These are phyloP conservation scores for Colletotrichum limetticola DNA, from an alignment of 2,329 filamentous ascomycete genomes.

Conservation along the genomic window DNA sequence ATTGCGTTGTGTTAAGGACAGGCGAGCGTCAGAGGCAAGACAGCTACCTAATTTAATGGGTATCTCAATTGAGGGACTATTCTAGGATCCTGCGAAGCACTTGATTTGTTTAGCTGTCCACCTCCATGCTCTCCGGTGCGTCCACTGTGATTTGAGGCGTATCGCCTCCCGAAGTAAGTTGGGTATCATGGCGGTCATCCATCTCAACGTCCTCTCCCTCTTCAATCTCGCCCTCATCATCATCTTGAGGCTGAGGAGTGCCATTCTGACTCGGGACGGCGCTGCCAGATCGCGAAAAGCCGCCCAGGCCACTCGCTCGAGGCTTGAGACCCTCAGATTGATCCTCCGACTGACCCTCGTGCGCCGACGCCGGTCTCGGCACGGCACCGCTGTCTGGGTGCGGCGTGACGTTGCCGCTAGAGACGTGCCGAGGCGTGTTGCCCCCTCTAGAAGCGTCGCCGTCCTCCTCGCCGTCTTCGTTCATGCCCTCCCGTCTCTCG, in stretches of 20 bases:
- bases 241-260: conserved; percentile 45
- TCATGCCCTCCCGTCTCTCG: conserved; percentile 86
- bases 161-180: conserved; percentile 50
- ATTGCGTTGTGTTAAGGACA: conserved; percentile 9
- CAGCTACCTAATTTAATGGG: conserved; percentile 14
- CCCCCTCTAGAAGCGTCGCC: conserved; percentile 58
- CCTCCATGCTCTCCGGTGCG: conserved; percentile 71
- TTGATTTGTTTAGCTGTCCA: conserved; percentile 49
- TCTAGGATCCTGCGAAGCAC: neutral
- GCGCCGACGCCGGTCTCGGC: conserved; percentile 45
- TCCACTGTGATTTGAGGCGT: conserved; percentile 62
- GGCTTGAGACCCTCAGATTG: conserved; percentile 44
- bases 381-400: conserved; percentile 55
- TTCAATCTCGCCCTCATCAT: conserved; percentile 47
- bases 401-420: conserved; percentile 63
- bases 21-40: conserved; percentile 13
- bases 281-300: conserved; percentile 50
- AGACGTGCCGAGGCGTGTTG: conserved; percentile 61
- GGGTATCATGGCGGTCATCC: conserved; percentile 57
- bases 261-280: conserved; percentile 50
- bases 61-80: conserved; percentile 32
- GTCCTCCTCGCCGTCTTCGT: conserved; percentile 72
- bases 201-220: conserved; percentile 69
- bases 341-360: conserved; percentile 40
- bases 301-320: conserved; percentile 15